These are phyloP conservation scores for Alternaria sp. DNA, from an alignment of 2,329 filamentous ascomycete genomes.

Conservation along the genomic window DNA sequence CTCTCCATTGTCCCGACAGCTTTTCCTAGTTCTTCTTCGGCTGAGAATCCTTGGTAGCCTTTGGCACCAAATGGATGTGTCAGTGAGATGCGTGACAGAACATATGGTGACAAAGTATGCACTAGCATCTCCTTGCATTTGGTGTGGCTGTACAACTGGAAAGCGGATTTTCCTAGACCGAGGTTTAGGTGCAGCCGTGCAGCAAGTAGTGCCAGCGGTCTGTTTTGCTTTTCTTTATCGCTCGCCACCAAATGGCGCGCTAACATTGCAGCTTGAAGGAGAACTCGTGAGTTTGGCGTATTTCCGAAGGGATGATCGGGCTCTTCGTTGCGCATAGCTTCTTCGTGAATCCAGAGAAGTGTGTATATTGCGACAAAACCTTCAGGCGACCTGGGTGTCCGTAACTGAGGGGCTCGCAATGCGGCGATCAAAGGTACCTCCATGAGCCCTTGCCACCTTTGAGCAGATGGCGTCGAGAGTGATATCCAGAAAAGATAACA, in stretches of 20 bases:
- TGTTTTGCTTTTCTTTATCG: constrained; percentile 34
- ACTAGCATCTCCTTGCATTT: constrained; percentile 45
- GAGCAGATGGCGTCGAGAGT: neutral
- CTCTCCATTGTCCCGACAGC: constrained; percentile 35
- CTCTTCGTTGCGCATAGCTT: neutral
- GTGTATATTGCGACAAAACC: constrained; percentile 30
- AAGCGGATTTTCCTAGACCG: constrained; percentile 39
- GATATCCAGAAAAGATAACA: constrained; percentile 35
- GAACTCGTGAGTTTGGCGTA: constrained; percentile 20
- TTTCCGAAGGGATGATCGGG: neutral
- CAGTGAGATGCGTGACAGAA: constrained; percentile 41
- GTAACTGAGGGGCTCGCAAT: constrained; percentile 4
- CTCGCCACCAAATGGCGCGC: constrained; percentile 29
- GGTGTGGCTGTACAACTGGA: constrained; percentile 32
- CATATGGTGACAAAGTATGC: constrained; percentile 38
- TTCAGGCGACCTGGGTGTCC: constrained; percentile 17
- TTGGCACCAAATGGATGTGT: constrained; percentile 42
- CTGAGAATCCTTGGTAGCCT: constrained; percentile 32
- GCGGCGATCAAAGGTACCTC: neutral
- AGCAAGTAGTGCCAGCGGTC: constrained; percentile 38
- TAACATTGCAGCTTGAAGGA: constrained; percentile 40
- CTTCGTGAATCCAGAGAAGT: constrained; percentile 31
- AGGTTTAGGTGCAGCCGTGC: constrained; percentile 40
- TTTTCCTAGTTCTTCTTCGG: constrained; percentile 37
- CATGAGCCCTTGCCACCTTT: neutral